Evolutionary conservation across 371 early-diverging fungal genomes (phyloP), one percentile per base, ranked within the genome.

Genomic region (Syncephalastrum racemosum): DNA sequence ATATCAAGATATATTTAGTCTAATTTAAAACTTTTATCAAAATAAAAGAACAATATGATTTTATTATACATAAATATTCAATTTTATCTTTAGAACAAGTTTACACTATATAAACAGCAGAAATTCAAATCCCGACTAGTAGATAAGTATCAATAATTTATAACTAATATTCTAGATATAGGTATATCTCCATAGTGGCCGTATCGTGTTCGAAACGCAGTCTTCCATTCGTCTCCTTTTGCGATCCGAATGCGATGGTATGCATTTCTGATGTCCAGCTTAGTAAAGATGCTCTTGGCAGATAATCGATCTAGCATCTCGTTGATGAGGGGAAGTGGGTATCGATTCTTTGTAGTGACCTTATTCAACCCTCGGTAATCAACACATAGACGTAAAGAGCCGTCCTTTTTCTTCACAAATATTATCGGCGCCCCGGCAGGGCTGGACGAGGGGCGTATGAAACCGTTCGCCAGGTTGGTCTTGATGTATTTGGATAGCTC

Each of bases 391-490:
- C 76, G 67, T 12, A 82, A 15, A 2, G 56, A 24, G 1, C 81
- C 80, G 48, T 83, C 77, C 24, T 79, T 72, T 52, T 87, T 84
- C 27, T 70, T 68, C 2, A 77, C 81, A 63, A 83, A 82, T 7
- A 82, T 59, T 3, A 78, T 58, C 0, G 82, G 83, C 3, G 80
- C 70, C 2, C 75, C 83, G 39, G 66, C 66, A 12, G 82, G 79
- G 2, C 79, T 79, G 23, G 51, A 53, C 1, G 79, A 77, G 0
- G 65, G 68, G 10, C 56, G 22, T 10, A 81, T 81, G 46, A 68
- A 80, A 2, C 70, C 73, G 46, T 66, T 65, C 0, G 31, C 57
- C 5, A 71, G 46, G 64, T 61, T 66, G 43, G 46, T 54, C 23
- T 64, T 36, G 1, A 74, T 36, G 27, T 70, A 67, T 1, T 71